Evolutionary conservation across 768 basidiomycete species (phyloP), one percentile per base, ranked within the genome.

Genomic region (Mycena galericulata): DNA sequence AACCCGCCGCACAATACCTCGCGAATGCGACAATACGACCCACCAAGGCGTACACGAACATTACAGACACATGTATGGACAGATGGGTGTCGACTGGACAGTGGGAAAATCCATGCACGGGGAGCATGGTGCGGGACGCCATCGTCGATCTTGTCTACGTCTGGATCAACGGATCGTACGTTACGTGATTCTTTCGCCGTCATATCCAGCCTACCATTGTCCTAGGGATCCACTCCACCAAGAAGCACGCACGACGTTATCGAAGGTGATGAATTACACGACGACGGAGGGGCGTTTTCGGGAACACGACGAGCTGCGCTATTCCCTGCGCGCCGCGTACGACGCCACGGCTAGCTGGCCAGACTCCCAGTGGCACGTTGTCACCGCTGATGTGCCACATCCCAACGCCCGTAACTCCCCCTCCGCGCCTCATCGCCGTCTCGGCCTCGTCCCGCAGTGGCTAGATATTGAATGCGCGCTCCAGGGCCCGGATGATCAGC

Each of bases 381-480:
- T 82, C 57, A 78, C 81, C 22, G 75, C 80, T 34, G 80, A 81
- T 67, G 78, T 80, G 22, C 53, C 54, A 20, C 46, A 61, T 17
- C 60, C 34, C 14, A 36, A 36, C 14, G 34, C 60, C 36, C 24
- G 30, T 2, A 29, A 38, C 18, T 3, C 38, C n/a, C n/a, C n/a
- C 15, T 15, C 56, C 14, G 51, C 40, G 17, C 20, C 32, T 18
- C 20, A 22, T 15, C 71, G 74, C 69, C 70, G 81, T 32, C 74
- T 82, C 4, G 81, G 81, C 11, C 79, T 82, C 45, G 72, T 81
- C 5, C 83, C 83, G 10, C 82, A 80, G 58, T 84, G 83, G 82
- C 75, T 82, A 11, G 74, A 80, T 22, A 65, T 78, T 32, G 45
- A 58, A 22, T 63, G 71, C 24, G 62, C 40, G 29, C 67, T 18